phyloP scores from a whole-genome alignment of 768 basidiomycete species.

The Lentinula sp. region DNA sequence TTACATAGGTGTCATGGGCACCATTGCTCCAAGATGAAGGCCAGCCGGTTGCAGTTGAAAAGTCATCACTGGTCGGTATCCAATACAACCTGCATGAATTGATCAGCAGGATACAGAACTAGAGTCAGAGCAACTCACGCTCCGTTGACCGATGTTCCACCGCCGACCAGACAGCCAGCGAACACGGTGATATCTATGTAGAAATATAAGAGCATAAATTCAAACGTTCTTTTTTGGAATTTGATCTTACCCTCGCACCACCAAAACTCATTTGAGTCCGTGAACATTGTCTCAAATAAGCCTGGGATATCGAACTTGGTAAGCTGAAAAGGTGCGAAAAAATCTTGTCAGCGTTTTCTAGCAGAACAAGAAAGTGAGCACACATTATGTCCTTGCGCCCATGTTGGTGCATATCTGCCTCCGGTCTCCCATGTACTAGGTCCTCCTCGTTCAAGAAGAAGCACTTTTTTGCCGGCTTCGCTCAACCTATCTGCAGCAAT shows the following conservation, averaged over 20 bases:
- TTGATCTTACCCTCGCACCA: conserved; percentile 50
- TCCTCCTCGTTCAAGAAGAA: conserved; percentile 59
- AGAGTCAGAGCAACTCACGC: conserved; percentile 39
- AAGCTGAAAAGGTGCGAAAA: conserved; percentile 25
- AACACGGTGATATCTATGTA: conserved; percentile 50
- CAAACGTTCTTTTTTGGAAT: neutral
- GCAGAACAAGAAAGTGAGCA: conserved; percentile 7
- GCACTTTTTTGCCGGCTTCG: conserved; percentile 56
- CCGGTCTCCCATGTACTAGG: conserved; percentile 56
- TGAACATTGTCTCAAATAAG: conserved; percentile 59
- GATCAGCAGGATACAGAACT: conserved; percentile 6
- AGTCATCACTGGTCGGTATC: conserved; percentile 47
- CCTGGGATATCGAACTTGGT: conserved; percentile 66
- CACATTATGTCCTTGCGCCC: conserved; percentile 42
- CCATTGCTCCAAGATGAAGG: conserved; percentile 45
- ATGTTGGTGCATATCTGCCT: conserved; percentile 47
- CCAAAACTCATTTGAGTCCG: conserved; percentile 49
- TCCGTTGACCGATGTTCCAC: conserved; percentile 60
- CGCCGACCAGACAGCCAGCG: conserved; percentile 60
- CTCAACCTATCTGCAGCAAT: conserved; percentile 54
- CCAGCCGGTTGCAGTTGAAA: conserved; percentile 45
- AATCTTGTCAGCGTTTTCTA: neutral
- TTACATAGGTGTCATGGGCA: conserved; percentile 39
- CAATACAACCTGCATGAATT: conserved; percentile 37
- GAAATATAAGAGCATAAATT: neutral